Conservation (phyloP, 345 rosid species). For the Brassica carinata region DNA sequence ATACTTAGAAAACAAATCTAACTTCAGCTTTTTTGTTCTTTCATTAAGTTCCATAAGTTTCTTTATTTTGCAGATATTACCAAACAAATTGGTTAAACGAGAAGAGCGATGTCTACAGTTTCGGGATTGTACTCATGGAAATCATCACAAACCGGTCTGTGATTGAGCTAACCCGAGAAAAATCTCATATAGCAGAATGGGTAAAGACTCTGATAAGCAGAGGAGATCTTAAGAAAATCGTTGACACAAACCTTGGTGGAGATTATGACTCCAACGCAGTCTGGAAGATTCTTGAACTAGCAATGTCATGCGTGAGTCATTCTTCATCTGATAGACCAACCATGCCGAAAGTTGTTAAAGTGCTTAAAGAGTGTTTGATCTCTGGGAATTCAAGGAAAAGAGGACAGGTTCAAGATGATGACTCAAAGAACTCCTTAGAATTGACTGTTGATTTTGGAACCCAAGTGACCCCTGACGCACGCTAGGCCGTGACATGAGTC, state of each 20-base stretch:
- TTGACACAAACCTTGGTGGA: conserved; percentile 24
- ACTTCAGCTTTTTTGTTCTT: background rate
- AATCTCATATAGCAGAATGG: conserved; percentile 37
- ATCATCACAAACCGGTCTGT: conserved; percentile 43
- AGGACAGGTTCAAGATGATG: conserved; percentile 20
- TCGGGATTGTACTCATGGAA: conserved; percentile 49
- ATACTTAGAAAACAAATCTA: background rate
- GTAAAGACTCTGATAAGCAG: conserved; percentile 14
- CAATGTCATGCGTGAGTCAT: conserved; percentile 27
- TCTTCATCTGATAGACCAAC: conserved; percentile 37
- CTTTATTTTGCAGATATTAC: conserved; percentile 39
- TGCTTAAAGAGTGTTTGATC: conserved; percentile 30
- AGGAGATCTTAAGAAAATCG: conserved; percentile 26
- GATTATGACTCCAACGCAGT: conserved; percentile 29
- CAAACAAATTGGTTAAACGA: conserved; percentile 40
- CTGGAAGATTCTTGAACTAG: conserved; percentile 39
- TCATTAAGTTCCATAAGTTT: background rate
- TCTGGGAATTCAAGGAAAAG: conserved; percentile 11
- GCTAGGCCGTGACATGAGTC: conserved; percentile 12
- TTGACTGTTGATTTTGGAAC: conserved; percentile 13
- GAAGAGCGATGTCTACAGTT: conserved; percentile 24
- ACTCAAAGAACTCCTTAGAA: conserved; percentile 23
- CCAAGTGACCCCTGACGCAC: conserved; percentile 28
- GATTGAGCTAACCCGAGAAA: conserved; percentile 25
- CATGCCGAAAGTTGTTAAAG: conserved; percentile 30